Percentiles rank a stretch among this genome's conserved stretches.
Conservation (phyloP, 768 basidiomycete genomes). For the Pilatotrama ljubarskyi region DNA sequence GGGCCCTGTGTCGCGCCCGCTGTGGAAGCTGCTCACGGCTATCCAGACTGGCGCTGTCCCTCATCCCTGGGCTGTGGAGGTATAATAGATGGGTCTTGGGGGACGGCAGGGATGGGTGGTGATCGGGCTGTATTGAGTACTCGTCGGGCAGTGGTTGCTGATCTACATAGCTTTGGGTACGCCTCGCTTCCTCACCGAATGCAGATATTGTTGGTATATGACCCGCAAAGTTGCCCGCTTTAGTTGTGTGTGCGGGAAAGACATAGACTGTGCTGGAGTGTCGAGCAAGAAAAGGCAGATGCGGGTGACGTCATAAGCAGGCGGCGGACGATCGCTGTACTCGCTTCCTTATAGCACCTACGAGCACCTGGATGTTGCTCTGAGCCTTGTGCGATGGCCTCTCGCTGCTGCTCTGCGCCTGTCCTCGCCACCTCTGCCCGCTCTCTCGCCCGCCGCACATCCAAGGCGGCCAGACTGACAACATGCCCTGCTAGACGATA, state of each 20-base stretch:
- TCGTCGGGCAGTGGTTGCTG: too few species aligned
- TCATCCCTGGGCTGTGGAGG: slow-evolving; percentile 78
- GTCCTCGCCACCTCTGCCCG: slow-evolving; percentile 2
- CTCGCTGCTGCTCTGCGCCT: neutral
- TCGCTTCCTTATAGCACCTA: too few species aligned
- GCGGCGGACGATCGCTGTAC: too few species aligned
- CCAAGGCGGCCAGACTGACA: neutral
- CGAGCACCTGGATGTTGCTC: neutral
- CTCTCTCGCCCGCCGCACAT: neutral
- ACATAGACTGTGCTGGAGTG: too few species aligned
- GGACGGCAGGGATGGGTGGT: neutral
- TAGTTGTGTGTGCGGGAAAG: too few species aligned
- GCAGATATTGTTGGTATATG: too few species aligned
- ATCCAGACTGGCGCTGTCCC: slow-evolving; percentile 74
- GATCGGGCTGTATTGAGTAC: neutral
- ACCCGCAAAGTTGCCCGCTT: too few species aligned
- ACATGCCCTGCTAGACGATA: slow-evolving; percentile 11
- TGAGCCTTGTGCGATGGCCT: neutral
- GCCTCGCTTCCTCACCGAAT: too few species aligned
- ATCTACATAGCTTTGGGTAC: too few species aligned
- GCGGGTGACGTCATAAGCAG: too few species aligned
- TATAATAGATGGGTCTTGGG: slow-evolving; percentile 13
- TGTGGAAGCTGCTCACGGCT: slow-evolving; percentile 50
- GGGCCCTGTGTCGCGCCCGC: slow-evolving; percentile 60
- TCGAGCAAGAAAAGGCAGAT: too few species aligned